Evolutionary conservation across 2,329 filamentous ascomycete genomes (phyloP).

Genomic region (Botryotinia narcissicola): DNA sequence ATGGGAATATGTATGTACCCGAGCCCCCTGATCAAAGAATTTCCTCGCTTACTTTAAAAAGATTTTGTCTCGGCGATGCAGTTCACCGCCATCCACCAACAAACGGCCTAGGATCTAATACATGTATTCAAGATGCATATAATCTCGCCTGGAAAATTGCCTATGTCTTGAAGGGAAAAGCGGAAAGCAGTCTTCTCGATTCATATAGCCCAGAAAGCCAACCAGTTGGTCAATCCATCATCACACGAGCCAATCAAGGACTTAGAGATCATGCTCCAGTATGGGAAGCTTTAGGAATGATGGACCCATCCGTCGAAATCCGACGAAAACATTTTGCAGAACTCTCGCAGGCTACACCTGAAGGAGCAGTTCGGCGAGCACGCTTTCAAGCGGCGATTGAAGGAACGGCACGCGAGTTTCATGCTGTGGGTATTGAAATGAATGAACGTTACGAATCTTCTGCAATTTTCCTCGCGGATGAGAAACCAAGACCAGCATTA

Average conservation of each 20-base stretch:
- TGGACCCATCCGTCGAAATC: constrained; percentile 29
- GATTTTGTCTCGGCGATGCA: constrained; percentile 53
- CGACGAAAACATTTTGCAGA: constrained; percentile 21
- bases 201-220: constrained; percentile 49
- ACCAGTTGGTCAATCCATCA: constrained; percentile 45
- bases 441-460: constrained; percentile 31
- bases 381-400: constrained; percentile 9
- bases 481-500: constrained; percentile 21
- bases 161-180: constrained; percentile 45
- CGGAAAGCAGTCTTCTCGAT: constrained; percentile 42
- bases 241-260: constrained; percentile 53
- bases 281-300: constrained; percentile 47
- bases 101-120: constrained; percentile 57
- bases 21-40: not conserved
- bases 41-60: constrained; percentile 6
- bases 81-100: constrained; percentile 57
- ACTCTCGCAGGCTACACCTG: constrained; percentile 22
- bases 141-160: constrained; percentile 57
- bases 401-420: constrained; percentile 25
- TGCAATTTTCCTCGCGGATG: constrained; percentile 28
- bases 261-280: constrained; percentile 47
- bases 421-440: constrained; percentile 30
- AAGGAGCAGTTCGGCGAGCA: constrained; percentile 23
- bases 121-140: constrained; percentile 56
- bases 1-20: constrained; percentile 35